Evolutionary conservation across 2,329 filamentous ascomycete genomes (phyloP).

Genomic region (Sphaerulina musiva): DNA sequence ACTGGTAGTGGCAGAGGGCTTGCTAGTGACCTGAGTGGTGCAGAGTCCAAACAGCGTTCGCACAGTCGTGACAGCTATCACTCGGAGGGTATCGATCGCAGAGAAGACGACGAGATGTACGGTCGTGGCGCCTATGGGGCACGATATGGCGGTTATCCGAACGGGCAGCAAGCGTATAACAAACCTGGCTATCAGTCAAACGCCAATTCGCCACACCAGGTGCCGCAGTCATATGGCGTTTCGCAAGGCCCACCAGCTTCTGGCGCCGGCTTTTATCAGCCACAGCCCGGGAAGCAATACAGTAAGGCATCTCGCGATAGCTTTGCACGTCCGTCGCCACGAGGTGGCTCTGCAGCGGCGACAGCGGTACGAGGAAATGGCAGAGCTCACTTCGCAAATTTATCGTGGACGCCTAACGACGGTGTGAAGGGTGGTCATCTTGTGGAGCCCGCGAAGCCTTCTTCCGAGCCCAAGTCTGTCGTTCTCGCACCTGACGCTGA

Average conservation of each 20-base stretch:
- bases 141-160: conserved; percentile 43
- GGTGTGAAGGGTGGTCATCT: conserved; percentile 49
- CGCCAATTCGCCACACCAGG: conserved; percentile 51
- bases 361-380: conserved; percentile 32
- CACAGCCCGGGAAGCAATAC: conserved; percentile 38
- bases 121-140: conserved; percentile 27
- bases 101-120: conserved; percentile 29
- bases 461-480: conserved; percentile 22
- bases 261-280: conserved; percentile 29
- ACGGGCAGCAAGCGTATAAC: conserved; percentile 31
- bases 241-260: conserved; percentile 39
- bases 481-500: conserved; percentile 36
- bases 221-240: conserved; percentile 53
- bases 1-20: conserved; percentile 7
- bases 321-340: conserved; percentile 22
- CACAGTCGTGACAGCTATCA: conserved; percentile 24
- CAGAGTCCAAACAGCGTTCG: conserved; percentile 15
- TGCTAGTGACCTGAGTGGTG: background rate
- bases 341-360: conserved; percentile 40
- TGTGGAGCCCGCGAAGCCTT: conserved; percentile 28
- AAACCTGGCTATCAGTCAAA: conserved; percentile 54
- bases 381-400: conserved; percentile 57
- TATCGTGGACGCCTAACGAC: conserved; percentile 62
- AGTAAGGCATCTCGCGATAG: conserved; percentile 21
- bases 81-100: conserved; percentile 14